A percentile compares a stretch with the other conserved stretches of the same genome.
phyloP scores from a whole-genome alignment of 2,329 filamentous ascomycete species.

The Gnomoniopsis sp. region DNA sequence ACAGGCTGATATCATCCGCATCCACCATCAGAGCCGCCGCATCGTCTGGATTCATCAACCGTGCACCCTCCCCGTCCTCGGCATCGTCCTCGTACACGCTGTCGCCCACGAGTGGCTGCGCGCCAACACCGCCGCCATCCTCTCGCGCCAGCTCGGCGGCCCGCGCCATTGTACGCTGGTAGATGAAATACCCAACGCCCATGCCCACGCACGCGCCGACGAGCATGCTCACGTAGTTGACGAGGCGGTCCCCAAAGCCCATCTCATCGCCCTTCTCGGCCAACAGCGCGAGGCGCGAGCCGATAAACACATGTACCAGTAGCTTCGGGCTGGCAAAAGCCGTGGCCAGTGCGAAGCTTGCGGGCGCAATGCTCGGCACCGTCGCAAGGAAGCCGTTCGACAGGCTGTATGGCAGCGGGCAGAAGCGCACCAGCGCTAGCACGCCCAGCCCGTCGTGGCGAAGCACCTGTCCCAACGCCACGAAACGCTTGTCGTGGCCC shows the following conservation, averaged over 20 bases:
- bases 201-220: slow-evolving; percentile 69
- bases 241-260: slow-evolving; percentile 69
- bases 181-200: slow-evolving; percentile 80
- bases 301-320: slow-evolving; percentile 89
- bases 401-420: slow-evolving; percentile 86
- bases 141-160: slow-evolving; percentile 55
- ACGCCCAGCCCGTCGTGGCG: slow-evolving; percentile 88
- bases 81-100: slow-evolving; percentile 22
- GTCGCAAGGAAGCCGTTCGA: slow-evolving; percentile 94
- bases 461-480: slow-evolving; percentile 81
- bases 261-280: slow-evolving; percentile 83
- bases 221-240: slow-evolving; percentile 81
- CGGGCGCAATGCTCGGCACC: slow-evolving; percentile 79
- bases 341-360: slow-evolving; percentile 77
- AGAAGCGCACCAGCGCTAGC: slow-evolving; percentile 86
- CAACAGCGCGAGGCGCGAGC: slow-evolving; percentile 74
- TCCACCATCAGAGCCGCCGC: slow-evolving; percentile 51
- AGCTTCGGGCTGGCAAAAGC: slow-evolving; percentile 77
- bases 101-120: slow-evolving; percentile 6
- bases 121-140: slow-evolving; percentile 32
- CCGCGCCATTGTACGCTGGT: slow-evolving; percentile 64
- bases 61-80: slow-evolving; percentile 29
- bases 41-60: slow-evolving; percentile 32
- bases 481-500: slow-evolving; percentile 79
- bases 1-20: slow-evolving; percentile 57